phyloP scores from a whole-genome alignment of 2,329 filamentous ascomycete species.

The Scortechinia acanthostroma region DNA sequence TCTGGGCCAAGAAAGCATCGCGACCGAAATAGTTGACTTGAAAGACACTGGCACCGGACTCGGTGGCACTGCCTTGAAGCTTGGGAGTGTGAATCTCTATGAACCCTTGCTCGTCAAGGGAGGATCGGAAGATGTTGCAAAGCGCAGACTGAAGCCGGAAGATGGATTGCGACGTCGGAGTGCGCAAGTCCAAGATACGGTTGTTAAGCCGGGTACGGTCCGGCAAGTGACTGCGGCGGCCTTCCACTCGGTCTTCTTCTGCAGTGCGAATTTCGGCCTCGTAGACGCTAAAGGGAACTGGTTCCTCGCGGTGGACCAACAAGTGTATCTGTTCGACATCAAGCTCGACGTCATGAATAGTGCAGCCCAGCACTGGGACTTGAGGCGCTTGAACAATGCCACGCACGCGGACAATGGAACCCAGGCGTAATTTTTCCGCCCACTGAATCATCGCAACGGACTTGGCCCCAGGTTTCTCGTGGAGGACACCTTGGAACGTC shows the following conservation, averaged over 20 bases:
- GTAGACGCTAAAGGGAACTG: conserved; percentile 42
- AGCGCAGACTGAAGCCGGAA: conserved; percentile 81
- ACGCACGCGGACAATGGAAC: conserved; percentile 71
- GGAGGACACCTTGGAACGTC: conserved; percentile 78
- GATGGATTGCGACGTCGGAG: conserved; percentile 78
- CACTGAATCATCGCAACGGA: conserved; percentile 76
- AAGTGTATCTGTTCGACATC: conserved; percentile 49
- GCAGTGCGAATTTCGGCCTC: conserved; percentile 22
- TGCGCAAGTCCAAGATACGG: conserved; percentile 76
- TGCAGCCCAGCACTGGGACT: conserved; percentile 68
- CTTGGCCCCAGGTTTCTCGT: conserved; percentile 31
- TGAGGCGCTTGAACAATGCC: conserved; percentile 69
- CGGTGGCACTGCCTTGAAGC: conserved; percentile 80
- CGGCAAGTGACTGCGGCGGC: conserved; percentile 42
- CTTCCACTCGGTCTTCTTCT: conserved; percentile 19
- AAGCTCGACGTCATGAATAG: conserved; percentile 71
- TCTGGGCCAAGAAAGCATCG: conserved; percentile 81
- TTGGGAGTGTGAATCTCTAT: conserved; percentile 93
- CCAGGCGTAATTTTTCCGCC: conserved; percentile 75
- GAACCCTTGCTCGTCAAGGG: conserved; percentile 70
- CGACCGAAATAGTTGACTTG: conserved; percentile 86
- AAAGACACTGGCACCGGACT: conserved; percentile 87
- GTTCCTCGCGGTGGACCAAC: conserved; percentile 35
- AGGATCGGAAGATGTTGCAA: conserved; percentile 70
- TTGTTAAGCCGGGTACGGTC: conserved; percentile 71